Base-by-base conservation (phyloP, 2,329 filamentous ascomycete species). In the Knoxdaviesia proteae region DNA sequence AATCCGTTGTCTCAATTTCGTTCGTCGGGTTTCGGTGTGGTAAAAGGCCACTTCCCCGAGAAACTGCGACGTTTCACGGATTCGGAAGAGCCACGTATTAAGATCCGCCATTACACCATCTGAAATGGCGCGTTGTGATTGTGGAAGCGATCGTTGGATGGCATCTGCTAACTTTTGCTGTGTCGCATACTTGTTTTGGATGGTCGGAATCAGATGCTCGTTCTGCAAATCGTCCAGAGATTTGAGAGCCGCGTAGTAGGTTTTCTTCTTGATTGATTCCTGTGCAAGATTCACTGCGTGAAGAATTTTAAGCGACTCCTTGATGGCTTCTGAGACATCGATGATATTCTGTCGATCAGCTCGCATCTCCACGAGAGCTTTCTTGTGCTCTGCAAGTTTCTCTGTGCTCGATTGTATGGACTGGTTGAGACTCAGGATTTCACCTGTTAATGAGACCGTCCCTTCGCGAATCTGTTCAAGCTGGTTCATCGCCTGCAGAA, bases 41-140 rank as follows among this genome's bases (percentile, higher is more conserved):
- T 92, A 96, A 55, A 98, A 92, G 4, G 90, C 87, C 6, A 98
- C 84, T 57, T 98, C 90, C 5, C 90, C 90, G 6, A 98, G 63
- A 48, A 94, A 94, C 51, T 94, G 88, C 1, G 90, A 94, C 11
- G 86, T 93, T 58, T 98, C 90, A 52, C 90, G 77, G 48, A 98
- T 93, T 29, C 84, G 78, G 54, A 81, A 98, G 7, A 98, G 67
- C 90, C 90, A 98, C 1, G 86, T 94, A 55, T 96, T 96, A 44
- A 98, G 62, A 59, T 98, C 90, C 2, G 75, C 81, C 84, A 96
- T 96, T 50, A 98, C 90, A 9, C 87, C 86, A 59, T 96, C 88
- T 4, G 88, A 88, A 44, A 98, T 94, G 41, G 84, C 77, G 53
- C 84, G 86, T 53, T 94, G 86, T 1, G 86, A 94, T 4, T 83